These are phyloP conservation scores for Aspergillus sp. DNA, from an alignment of 2,329 filamentous ascomycete genomes.

Conservation along the genomic window DNA sequence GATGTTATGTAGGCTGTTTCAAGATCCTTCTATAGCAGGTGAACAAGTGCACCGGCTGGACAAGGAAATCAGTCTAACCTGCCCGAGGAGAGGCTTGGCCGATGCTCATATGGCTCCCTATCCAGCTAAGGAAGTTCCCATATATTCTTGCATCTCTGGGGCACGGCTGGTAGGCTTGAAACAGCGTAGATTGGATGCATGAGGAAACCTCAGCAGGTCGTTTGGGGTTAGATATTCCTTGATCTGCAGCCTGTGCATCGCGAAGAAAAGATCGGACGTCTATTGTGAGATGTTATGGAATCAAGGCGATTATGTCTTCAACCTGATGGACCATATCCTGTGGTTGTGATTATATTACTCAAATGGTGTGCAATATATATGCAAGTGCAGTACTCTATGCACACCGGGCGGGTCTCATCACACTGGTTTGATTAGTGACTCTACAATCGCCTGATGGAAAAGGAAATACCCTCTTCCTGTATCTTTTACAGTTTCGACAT, in stretches of 20 bases:
- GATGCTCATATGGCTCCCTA: neutral
- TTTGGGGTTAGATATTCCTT: neutral
- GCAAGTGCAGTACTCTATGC: neutral
- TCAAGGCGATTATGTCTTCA: neutral
- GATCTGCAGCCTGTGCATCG: no score
- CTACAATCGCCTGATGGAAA: no score
- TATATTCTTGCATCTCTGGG: slow-evolving; percentile 1
- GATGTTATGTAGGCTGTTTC: neutral
- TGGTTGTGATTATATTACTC: neutral
- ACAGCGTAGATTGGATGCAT: slow-evolving; percentile 2
- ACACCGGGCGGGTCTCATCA: slow-evolving; percentile 7
- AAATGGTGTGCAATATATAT: neutral
- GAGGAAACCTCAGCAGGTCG: neutral
- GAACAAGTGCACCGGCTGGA: no score
- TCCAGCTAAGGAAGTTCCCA: slow-evolving; percentile 1
- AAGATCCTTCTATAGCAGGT: neutral
- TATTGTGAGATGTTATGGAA: neutral
- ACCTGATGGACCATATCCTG: neutral
- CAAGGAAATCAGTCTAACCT: neutral
- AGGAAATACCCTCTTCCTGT: slow-evolving; percentile 3
- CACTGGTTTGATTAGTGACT: neutral
- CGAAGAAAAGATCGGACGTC: neutral
- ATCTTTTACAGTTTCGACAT: slow-evolving; percentile 3
- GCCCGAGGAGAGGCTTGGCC: slow-evolving; percentile 1
- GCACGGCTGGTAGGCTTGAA: neutral